These are phyloP conservation scores for Ampelomyces quisqualis DNA, from an alignment of 2,329 filamentous ascomycete genomes.

Conservation along the genomic window DNA sequence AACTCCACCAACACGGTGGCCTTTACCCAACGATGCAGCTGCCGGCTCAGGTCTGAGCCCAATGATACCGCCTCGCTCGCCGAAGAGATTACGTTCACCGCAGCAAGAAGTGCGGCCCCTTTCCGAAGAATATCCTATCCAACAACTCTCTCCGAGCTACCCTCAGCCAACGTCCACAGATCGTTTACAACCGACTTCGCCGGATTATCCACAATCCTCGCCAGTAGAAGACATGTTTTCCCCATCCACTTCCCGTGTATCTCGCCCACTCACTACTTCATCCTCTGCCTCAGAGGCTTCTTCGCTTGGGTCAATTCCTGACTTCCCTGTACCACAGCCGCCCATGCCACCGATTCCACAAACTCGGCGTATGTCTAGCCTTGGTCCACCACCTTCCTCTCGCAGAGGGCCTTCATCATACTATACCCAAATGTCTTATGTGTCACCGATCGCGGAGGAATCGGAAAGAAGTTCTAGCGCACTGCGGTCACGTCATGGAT, in stretches of 20 bases:
- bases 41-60: conserved; percentile 28
- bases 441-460: conserved; percentile 54
- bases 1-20: conserved; percentile 50
- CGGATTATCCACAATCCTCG: conserved; percentile 28
- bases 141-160: conserved; percentile 30
- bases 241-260: conserved; percentile 29
- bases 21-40: conserved; percentile 44
- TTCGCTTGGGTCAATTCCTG: conserved; percentile 45
- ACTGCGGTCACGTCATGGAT: conserved; percentile 45
- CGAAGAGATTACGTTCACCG: conserved; percentile 43
- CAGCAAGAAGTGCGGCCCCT: conserved; percentile 46
- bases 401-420: conserved; percentile 52
- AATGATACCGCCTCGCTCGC: conserved; percentile 22
- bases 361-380: conserved; percentile 43
- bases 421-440: conserved; percentile 51
- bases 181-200: conserved; percentile 24
- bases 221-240: conserved; percentile 39
- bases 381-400: conserved; percentile 53
- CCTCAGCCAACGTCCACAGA: conserved; percentile 21
- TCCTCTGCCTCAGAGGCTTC: conserved; percentile 44
- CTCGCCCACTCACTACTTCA: conserved; percentile 42
- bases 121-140: conserved; percentile 38
- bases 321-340: conserved; percentile 44
- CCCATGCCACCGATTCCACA: conserved; percentile 39
- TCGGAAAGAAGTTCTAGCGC: conserved; percentile 49